Evolutionary conservation across 345 rosid species (phyloP).

Genomic region (Euphorbia peplus): DNA sequence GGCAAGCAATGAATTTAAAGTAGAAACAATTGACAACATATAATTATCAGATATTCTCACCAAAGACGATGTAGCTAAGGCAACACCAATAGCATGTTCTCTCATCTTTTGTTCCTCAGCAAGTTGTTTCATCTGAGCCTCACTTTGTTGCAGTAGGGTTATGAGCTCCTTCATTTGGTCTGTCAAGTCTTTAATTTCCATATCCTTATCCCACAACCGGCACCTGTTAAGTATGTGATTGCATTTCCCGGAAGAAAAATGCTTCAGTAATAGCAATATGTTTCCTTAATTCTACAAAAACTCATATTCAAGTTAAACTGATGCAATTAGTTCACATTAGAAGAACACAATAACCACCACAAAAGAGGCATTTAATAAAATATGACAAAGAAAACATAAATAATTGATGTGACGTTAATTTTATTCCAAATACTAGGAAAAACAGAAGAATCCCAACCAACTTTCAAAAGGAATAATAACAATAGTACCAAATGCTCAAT

Average conservation of each 20-base stretch:
- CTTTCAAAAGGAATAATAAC: background rate
- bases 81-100: constrained; percentile 23
- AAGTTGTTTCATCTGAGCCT: constrained; percentile 19
- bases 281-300: background rate
- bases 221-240: constrained; percentile 13
- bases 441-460: background rate
- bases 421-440: background rate
- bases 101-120: constrained; percentile 24
- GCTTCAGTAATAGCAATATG: background rate
- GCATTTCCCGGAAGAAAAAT: background rate
- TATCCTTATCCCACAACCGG: constrained; percentile 25
- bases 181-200: constrained; percentile 23
- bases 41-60: constrained; percentile 30
- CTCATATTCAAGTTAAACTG: no score
- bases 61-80: constrained; percentile 36
- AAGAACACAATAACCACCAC: background rate
- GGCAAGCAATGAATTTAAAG: background rate
- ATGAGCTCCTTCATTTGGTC: constrained; percentile 21
- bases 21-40: background rate
- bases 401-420: background rate
- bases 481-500: background rate
- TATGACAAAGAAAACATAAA: background rate
- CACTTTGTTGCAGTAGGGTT: constrained; percentile 18
- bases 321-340: background rate
- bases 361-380: background rate